phyloP scores from a whole-genome alignment of 2,329 filamentous ascomycete genomes.

The Paecilomyces niveus region DNA sequence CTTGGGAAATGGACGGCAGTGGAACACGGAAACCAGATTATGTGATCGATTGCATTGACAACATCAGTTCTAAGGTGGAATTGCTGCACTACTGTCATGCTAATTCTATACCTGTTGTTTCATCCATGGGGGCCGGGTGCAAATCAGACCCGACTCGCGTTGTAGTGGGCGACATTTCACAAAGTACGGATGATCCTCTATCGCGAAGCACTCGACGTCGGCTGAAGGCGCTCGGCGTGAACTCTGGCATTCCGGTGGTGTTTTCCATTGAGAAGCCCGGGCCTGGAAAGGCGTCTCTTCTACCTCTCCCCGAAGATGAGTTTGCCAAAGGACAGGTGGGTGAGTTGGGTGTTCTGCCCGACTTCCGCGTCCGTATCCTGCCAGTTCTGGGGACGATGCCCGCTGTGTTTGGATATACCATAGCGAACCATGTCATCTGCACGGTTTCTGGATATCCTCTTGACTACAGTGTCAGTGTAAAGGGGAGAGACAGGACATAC shows the following conservation, averaged over 20 bases:
- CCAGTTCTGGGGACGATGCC: constrained; percentile 97
- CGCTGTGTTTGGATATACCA: constrained; percentile 84
- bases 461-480: constrained; percentile 71
- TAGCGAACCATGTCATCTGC: constrained; percentile 88
- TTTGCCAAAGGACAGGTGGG: constrained; percentile 78
- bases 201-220: constrained; percentile 76
- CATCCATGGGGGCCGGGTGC: constrained; percentile 92
- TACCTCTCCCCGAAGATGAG: constrained; percentile 82
- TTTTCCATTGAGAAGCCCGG: constrained; percentile 87
- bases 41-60: constrained; percentile 96
- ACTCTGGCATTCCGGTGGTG: constrained; percentile 79
- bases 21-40: constrained; percentile 61
- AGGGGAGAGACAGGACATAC: constrained; percentile 85
- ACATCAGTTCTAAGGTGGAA: constrained; percentile 93
- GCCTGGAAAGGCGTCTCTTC: constrained; percentile 81
- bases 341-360: constrained; percentile 79
- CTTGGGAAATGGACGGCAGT: constrained; percentile 48
- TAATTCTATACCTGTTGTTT: constrained; percentile 73
- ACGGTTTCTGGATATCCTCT: constrained; percentile 71
- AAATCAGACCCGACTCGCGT: constrained; percentile 82
- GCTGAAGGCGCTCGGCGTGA: constrained; percentile 69
- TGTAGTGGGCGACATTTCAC: constrained; percentile 83
- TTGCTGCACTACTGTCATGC: constrained; percentile 81
- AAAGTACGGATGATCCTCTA: constrained; percentile 79
- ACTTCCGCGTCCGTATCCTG: constrained; percentile 90